These are phyloP conservation scores for Xylaria sp. DNA, from an alignment of 2,329 filamentous ascomycete species.

Conservation along the genomic window DNA sequence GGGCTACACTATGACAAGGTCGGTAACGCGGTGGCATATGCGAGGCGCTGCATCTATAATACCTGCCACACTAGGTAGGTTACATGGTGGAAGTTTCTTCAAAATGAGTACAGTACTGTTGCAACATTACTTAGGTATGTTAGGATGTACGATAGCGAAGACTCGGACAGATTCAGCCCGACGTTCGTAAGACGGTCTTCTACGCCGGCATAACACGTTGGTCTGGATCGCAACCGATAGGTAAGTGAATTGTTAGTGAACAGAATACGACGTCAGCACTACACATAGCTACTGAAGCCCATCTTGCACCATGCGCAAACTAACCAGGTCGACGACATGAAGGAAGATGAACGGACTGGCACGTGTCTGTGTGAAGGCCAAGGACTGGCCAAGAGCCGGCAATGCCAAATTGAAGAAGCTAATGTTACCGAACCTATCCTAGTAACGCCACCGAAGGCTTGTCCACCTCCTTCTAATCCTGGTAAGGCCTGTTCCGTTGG, in stretches of 20 bases:
- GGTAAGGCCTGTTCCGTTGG: constrained; percentile 15
- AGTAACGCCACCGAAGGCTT: constrained; percentile 32
- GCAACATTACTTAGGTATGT: not conserved
- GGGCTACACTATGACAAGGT: not conserved
- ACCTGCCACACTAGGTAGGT: constrained; percentile 9
- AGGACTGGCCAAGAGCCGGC: constrained; percentile 39
- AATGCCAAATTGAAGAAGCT: constrained; percentile 12
- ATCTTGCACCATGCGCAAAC: not conserved
- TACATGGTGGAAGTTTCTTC: not conserved
- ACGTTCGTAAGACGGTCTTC: not conserved
- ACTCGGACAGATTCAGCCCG: not conserved
- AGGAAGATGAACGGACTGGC: constrained; percentile 20
- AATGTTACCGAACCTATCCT: constrained; percentile 9
- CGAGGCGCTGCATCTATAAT: not conserved
- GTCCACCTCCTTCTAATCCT: constrained; percentile 26
- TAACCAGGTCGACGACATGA: constrained; percentile 4
- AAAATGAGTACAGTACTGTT: not conserved
- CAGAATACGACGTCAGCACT: not conserved
- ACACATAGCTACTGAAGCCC: not conserved
- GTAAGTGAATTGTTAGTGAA: not conserved
- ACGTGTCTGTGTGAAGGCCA: constrained; percentile 35
- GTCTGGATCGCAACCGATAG: not conserved
- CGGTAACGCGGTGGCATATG: not conserved
- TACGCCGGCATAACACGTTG: not conserved
- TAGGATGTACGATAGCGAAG: not conserved